These are phyloP conservation scores for Candida coleopterorum DNA, from an alignment of 805 yeast genomes.

Conservation along the genomic window DNA sequence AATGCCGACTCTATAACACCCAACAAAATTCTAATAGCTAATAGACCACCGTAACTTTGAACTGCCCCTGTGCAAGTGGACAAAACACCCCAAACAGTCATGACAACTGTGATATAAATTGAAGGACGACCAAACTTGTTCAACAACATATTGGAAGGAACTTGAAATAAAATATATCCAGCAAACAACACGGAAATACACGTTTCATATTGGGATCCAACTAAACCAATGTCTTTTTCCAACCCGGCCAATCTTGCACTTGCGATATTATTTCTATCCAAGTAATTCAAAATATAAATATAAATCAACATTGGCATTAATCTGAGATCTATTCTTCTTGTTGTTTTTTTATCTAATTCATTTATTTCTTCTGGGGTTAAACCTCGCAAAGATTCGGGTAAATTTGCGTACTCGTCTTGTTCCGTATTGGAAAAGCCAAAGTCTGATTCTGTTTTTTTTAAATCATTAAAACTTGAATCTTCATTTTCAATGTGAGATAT, in stretches of 20 bases:
- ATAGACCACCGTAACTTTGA: conserved; percentile 37
- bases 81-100: conserved; percentile 49
- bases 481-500: conserved; percentile 8
- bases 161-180: conserved; percentile 45
- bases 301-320: conserved; percentile 47
- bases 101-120: conserved; percentile 42
- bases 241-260: conserved; percentile 50
- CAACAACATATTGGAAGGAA: conserved; percentile 45
- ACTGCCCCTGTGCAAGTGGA: conserved; percentile 48
- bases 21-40: conserved; percentile 43
- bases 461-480: not conserved
- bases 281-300: conserved; percentile 48
- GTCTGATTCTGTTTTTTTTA: not conserved
- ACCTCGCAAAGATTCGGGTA: conserved; percentile 29
- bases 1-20: conserved; percentile 44
- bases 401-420: conserved; percentile 8
- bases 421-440: not conserved
- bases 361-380: conserved; percentile 40
- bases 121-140: conserved; percentile 48
- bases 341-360: conserved; percentile 37
- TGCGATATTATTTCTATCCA: conserved; percentile 52
- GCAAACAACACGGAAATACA: conserved; percentile 49
- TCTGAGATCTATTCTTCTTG: conserved; percentile 45
- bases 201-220: conserved; percentile 44
- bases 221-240: conserved; percentile 37